A percentile compares a stretch with the other conserved stretches of the same genome.
phyloP scores from a whole-genome alignment of 2,329 filamentous ascomycete genomes.

The Emericellopsis atlantica region DNA sequence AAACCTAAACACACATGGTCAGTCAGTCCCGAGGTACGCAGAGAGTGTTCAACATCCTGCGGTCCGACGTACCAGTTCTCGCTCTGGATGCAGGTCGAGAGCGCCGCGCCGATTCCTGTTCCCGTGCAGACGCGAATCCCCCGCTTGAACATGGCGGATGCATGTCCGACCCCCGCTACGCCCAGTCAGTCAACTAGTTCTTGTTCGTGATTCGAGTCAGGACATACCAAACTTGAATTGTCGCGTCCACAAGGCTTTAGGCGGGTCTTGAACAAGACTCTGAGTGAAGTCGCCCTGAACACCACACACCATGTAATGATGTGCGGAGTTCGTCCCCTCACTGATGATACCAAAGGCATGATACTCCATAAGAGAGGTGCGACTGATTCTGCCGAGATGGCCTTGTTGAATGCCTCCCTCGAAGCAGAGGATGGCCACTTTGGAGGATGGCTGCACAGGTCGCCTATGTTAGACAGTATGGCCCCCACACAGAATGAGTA shows the following conservation, averaged over 20 bases:
- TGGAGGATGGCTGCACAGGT: slow-evolving; percentile 16
- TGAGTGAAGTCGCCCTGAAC: slow-evolving; percentile 27
- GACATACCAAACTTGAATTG: slow-evolving; percentile 25
- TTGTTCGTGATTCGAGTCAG: too few relatives aligned
- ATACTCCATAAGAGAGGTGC: slow-evolving; percentile 28
- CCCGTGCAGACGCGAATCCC: slow-evolving; percentile 27
- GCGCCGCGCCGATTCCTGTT: slow-evolving; percentile 25
- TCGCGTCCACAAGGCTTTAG: slow-evolving; percentile 24
- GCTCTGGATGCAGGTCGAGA: slow-evolving; percentile 27
- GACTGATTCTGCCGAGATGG: slow-evolving; percentile 24
- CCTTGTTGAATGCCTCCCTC: slow-evolving; percentile 27
- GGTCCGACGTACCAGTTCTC: slow-evolving; percentile 16
- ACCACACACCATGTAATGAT: slow-evolving; percentile 28
- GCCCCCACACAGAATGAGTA: too few relatives aligned
- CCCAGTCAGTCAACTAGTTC: background rate
- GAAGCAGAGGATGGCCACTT: slow-evolving; percentile 24
- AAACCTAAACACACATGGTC: slow-evolving; percentile 14
- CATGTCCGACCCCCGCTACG: slow-evolving; percentile 25
- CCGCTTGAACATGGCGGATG: slow-evolving; percentile 27
- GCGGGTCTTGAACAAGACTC: slow-evolving; percentile 22
- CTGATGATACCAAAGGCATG: slow-evolving; percentile 28
- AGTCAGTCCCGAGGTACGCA: background rate
- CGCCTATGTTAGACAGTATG: too few relatives aligned
- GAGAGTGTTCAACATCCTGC: background rate
- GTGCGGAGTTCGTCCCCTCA: slow-evolving; percentile 19